Evolutionary conservation across 495 filamentous ascomycete genomes (phyloP), one percentile per base, ranked within the genome.

Genomic region (Penicillium canariense): DNA sequence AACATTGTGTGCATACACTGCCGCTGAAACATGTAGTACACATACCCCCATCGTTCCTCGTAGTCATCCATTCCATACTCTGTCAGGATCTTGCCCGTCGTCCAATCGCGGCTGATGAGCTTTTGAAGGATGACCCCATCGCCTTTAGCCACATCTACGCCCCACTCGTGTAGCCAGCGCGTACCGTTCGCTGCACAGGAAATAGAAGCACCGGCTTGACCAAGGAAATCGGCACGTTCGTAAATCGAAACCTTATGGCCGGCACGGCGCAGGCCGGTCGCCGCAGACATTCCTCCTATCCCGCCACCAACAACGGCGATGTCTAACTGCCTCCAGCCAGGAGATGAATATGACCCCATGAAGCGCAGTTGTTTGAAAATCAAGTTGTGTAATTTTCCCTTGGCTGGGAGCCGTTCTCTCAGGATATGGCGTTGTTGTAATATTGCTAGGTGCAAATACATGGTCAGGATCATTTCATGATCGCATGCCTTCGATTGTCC

Each of bases 281-380:
- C 83, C 5, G 80, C 80, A 7, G 80, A 79, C 39, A 90, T 73
- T 4, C 87, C 87, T 14, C 84, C 84, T 27, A 90, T 81, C 15
- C 87, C 87, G 7, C 84, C 86, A 17, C 86, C 86, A 17, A 87
- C 73, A 4, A 90, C 74, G 17, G 81, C 74, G 42, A 85, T 63
- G 28, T 75, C 69, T 11, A 82, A 61, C 27, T 42, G 63, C 45
- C 54, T 60, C 71, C 71, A 74, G 40, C 56, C 40, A 20, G 57
- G 15, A 38, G 34, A 38, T 38, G 34, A 38, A 38, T 6, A 6
- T 18, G 34, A 38, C 1, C 34, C 34, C 34, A 38, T 38, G 15
- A 38, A 35, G 34, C 5, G 5, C 34, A 3, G 5, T 8, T 17
- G 15, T 2, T 18, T 8, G 1, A 38, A 18, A n/a, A 9, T 5